Evolutionary conservation across 2,329 filamentous ascomycete species (phyloP), one percentile per base, ranked within the genome.

Genomic region (Monosporascus sp.): DNA sequence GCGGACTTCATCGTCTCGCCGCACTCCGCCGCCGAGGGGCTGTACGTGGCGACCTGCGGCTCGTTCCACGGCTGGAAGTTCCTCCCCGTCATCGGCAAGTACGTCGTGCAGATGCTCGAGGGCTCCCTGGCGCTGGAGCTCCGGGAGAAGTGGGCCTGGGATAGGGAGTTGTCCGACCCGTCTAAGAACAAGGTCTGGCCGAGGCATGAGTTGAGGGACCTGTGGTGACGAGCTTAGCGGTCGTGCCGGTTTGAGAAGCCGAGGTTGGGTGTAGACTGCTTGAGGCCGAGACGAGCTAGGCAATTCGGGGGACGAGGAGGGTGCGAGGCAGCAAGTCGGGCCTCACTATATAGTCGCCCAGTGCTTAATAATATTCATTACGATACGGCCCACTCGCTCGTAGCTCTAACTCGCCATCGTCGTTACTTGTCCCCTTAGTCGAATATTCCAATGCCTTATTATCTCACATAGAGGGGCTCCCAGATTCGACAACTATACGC

Each of bases 31-130:
- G 78, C 62, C 20, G 64, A 64, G 47, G 82, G 82, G 22, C 68
- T 88, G 0, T 87, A 80, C 59, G 61, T 89, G 2, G 84, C 83
- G 0, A 82, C 81, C 0, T 83, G 82, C 14, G 84, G 84, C 6
- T 86, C 83, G 0, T 85, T 87, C 60, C 84, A 88, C 66, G 79
- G 81, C 17, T 87, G 77, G 73, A 87, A 88, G 66, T 87, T 88
- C 66, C 76, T 88, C 53, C 84, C 84, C 0, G 76, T 79, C 3
- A 75, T 84, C 20, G 83, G 84, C 6, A 80, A 78, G 60, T 86
- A 86, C 57, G 72, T 83, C 37, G 63, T 75, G 22, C 75, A 82
- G 62, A 77, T 77, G 82, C 67, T 72, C 41, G 75, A 74, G 61
- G 75, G 65, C 6, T 52, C 64, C n/a, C 63, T 82, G 37, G 60